phyloP scores from a whole-genome alignment of 495 filamentous ascomycete species.

The Penicillium arizonense region DNA sequence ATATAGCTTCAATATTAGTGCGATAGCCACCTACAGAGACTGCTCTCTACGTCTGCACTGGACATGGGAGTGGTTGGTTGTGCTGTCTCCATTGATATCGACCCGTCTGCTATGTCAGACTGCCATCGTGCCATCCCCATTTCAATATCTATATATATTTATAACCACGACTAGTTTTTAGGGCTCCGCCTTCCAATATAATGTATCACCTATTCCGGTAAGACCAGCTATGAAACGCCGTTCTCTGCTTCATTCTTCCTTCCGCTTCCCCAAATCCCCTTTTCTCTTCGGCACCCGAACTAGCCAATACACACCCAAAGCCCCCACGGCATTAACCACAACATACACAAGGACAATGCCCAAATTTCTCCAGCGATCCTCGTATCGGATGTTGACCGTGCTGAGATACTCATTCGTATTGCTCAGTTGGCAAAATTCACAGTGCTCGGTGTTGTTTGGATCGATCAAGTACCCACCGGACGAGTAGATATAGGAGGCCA shows the following conservation, averaged over 20 bases:
- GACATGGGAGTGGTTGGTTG: no score
- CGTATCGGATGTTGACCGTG: slow-evolving; percentile 41
- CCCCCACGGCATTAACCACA: slow-evolving; percentile 64
- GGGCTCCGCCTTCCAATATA: no score
- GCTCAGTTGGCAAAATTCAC: slow-evolving; percentile 54
- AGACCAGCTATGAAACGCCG: background rate
- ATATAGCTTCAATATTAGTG: no score
- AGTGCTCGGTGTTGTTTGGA: slow-evolving; percentile 43
- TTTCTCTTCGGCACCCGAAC: slow-evolving; percentile 65
- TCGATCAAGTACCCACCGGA: slow-evolving; percentile 52
- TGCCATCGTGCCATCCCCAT: no score
- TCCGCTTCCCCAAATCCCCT: background rate
- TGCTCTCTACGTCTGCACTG: no score
- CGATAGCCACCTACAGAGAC: no score
- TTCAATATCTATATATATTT: no score
- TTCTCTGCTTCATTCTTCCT: background rate
- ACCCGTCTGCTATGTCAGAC: no score
- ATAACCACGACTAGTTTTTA: no score
- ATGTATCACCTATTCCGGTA: background rate
- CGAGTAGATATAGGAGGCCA: slow-evolving; percentile 40
- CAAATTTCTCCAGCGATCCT: slow-evolving; percentile 63
- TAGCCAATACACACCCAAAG: slow-evolving; percentile 68
- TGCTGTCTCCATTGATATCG: no score
- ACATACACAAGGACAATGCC: slow-evolving; percentile 65
- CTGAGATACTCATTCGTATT: slow-evolving; percentile 35